These are phyloP conservation scores for Penicillium angulare DNA, from an alignment of 495 filamentous ascomycete species.

Conservation along the genomic window DNA sequence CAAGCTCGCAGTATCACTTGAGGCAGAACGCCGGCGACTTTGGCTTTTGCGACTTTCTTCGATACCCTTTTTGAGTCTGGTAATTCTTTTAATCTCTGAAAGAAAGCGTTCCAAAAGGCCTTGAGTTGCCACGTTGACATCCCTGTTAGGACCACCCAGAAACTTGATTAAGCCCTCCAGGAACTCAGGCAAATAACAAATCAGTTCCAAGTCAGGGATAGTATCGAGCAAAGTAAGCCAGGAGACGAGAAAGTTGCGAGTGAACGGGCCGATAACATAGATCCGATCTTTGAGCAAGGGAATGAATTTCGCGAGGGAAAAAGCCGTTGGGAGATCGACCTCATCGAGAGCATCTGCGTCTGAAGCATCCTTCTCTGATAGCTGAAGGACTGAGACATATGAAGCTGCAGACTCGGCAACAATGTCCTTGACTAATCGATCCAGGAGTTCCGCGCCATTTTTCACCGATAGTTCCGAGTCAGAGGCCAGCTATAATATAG, in stretches of 20 bases:
- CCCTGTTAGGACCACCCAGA: conserved; percentile 83
- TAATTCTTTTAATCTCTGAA: conserved; percentile 90
- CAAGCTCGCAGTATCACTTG: conserved; percentile 61
- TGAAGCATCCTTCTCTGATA: conserved; percentile 39
- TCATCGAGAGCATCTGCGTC: conserved; percentile 51
- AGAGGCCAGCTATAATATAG: conserved; percentile 70
- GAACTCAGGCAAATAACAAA: conserved; percentile 89
- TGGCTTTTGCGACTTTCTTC: conserved; percentile 76
- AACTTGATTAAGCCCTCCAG: conserved; percentile 89
- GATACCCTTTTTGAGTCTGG: conserved; percentile 86
- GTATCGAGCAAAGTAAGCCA: conserved; percentile 96
- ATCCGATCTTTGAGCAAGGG: conserved; percentile 92
- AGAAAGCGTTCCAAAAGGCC: conserved; percentile 89
- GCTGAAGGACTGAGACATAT: conserved; percentile 84
- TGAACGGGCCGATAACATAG: conserved; percentile 89
- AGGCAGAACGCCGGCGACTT: conserved; percentile 63
- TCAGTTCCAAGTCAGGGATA: conserved; percentile 94
- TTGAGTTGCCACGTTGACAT: conserved; percentile 92
- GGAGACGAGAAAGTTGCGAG: conserved; percentile 88
- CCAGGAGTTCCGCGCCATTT: conserved; percentile 94
- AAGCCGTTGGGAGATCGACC: conserved; percentile 73
- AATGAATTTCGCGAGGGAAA: conserved; percentile 88
- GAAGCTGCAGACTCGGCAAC: conserved; percentile 94
- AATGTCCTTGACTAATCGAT: conserved; percentile 96
- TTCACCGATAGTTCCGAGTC: conserved; percentile 97